A percentile compares a stretch with the other conserved stretches of the same genome.
Evolutionary conservation across 148 eudicot genomes (phyloP).

Genomic region (Salicornia ramosissima): DNA sequence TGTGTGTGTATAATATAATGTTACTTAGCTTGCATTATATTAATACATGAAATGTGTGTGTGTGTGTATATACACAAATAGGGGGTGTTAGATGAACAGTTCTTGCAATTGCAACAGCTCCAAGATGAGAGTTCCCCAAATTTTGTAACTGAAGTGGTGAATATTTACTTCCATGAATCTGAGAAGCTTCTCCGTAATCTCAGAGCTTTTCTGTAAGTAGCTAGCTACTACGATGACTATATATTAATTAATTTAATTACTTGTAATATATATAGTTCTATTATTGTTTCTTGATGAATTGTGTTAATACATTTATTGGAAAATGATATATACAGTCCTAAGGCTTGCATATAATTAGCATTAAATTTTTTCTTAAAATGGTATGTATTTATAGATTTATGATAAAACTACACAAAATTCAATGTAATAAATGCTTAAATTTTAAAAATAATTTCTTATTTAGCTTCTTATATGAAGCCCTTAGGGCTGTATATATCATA

Average conservation of each 20-base stretch:
- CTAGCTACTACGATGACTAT: too few relatives aligned
- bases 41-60: background rate
- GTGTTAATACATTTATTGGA: conserved; percentile 7
- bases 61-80: conserved; percentile 15
- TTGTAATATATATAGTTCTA: background rate
- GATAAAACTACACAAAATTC: too few relatives aligned
- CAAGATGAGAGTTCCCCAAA: conserved; percentile 84
- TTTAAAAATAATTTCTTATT: too few relatives aligned
- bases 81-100: conserved; percentile 96
- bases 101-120: conserved; percentile 82
- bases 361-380: too few relatives aligned
- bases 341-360: too few relatives aligned
- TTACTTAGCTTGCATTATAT: background rate
- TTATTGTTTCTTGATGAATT: background rate
- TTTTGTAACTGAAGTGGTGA: conserved; percentile 78
- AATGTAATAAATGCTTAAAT: too few relatives aligned
- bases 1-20: background rate
- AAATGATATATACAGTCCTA: too few relatives aligned
- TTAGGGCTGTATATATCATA: too few relatives aligned
- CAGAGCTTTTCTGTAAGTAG: conserved; percentile 53
- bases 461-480: too few relatives aligned
- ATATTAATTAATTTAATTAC: too few relatives aligned
- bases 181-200: conserved; percentile 75
- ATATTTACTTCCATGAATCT: conserved; percentile 81
- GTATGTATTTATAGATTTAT: too few relatives aligned